Percentiles rank a stretch among this genome's conserved stretches.
phyloP scores from a whole-genome alignment of 2,329 filamentous ascomycete genomes.

The Parascedosporium putredinis region DNA sequence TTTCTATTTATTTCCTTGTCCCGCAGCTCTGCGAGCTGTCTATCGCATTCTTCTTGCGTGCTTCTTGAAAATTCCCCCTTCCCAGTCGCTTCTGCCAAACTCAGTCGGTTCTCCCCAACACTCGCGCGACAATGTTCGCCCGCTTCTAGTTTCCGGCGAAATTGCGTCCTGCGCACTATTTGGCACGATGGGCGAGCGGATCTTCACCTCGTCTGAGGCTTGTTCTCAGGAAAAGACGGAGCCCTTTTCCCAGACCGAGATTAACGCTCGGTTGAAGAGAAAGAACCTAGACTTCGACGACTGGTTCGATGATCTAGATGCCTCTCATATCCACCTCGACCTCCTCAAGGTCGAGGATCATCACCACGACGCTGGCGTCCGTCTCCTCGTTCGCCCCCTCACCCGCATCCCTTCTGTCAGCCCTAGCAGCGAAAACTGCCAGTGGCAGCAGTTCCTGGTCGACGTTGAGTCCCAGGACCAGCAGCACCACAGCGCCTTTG shows the following conservation, averaged over 20 bases:
- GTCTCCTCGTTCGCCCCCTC: slow-evolving; percentile 45
- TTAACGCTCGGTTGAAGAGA: slow-evolving; percentile 36
- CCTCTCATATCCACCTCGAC: slow-evolving; percentile 40
- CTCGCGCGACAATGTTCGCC: neutral
- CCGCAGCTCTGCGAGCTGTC: no score
- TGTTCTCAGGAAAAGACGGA: slow-evolving; percentile 44
- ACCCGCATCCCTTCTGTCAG: slow-evolving; percentile 43
- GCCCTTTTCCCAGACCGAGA: slow-evolving; percentile 46
- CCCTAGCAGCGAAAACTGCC: slow-evolving; percentile 44
- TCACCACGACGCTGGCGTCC: slow-evolving; percentile 44
- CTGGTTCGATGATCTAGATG: slow-evolving; percentile 22
- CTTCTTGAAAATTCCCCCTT: no score
- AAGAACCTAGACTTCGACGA: slow-evolving; percentile 30
- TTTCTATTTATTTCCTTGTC: neutral
- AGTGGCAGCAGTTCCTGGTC: slow-evolving; percentile 45
- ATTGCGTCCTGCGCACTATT: neutral
- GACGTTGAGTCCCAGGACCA: slow-evolving; percentile 37
- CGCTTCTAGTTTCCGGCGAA: neutral
- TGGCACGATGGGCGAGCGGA: slow-evolving; percentile 4
- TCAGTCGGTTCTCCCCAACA: no score
- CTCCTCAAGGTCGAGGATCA: slow-evolving; percentile 39
- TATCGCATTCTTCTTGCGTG: neutral
- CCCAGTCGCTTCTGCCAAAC: no score
- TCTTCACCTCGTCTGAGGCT: slow-evolving; percentile 20
- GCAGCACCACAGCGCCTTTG: slow-evolving; percentile 42